Conservation (phyloP, 129 eudicot species). For the Dittrichia graveolens region DNA sequence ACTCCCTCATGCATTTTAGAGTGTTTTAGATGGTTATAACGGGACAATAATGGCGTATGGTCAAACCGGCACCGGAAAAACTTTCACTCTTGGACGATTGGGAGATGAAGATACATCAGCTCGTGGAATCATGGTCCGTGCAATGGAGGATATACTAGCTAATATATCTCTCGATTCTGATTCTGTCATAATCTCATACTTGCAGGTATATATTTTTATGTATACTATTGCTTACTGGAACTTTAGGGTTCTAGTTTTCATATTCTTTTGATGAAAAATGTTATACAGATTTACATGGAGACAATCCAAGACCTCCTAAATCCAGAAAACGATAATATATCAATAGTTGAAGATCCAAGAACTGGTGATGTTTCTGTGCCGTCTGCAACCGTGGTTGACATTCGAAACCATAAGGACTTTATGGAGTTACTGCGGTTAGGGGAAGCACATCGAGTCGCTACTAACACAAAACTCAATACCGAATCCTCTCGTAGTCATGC, state of each 20-base stretch:
- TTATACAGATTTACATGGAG: constrained; percentile 96
- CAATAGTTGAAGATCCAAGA: constrained; percentile 95
- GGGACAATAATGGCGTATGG: constrained; percentile 99
- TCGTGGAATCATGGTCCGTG: constrained; percentile 99
- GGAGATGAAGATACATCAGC: constrained; percentile 99
- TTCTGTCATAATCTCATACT: constrained; percentile 77
- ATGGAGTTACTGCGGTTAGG: constrained; percentile 86
- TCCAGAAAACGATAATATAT: constrained; percentile 89
- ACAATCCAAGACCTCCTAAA: constrained; percentile 90
- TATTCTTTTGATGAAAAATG: background rate
- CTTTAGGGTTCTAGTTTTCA: background rate
- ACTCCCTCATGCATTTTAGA: constrained; percentile 47
- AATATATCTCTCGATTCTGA: constrained; percentile 71
- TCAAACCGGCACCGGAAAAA: constrained; percentile 98
- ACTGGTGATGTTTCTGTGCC: constrained; percentile 98
- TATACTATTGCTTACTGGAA: too few relatives aligned
- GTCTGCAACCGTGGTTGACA: constrained; percentile 80
- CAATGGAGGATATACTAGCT: constrained; percentile 94
- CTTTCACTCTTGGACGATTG: constrained; percentile 90
- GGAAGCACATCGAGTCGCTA: constrained; percentile 94
- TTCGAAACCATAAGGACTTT: constrained; percentile 77
- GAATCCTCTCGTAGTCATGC: constrained; percentile 99
- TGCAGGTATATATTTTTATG: constrained; percentile 60
- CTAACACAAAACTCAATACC: constrained; percentile 98
- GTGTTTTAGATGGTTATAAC: constrained; percentile 96